These are phyloP conservation scores for Adansonia grandidieri DNA, from an alignment of 441 rosid species.

Conservation along the genomic window DNA sequence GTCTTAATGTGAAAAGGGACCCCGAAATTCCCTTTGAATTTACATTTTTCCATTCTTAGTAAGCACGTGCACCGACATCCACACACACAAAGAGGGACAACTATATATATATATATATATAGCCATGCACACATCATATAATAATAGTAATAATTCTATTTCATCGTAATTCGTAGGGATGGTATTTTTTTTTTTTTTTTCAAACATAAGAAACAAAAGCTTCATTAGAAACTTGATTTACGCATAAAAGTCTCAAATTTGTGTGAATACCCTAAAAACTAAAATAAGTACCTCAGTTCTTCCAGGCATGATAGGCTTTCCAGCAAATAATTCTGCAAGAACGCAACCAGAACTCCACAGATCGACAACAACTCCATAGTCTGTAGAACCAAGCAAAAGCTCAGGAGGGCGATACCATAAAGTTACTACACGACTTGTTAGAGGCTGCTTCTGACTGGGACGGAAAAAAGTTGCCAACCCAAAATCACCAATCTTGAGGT, in stretches of 20 bases:
- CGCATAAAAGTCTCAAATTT: background rate
- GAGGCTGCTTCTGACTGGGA: constrained; percentile 61
- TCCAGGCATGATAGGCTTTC: constrained; percentile 91
- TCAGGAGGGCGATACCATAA: constrained; percentile 93
- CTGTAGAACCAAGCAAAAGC: constrained; percentile 82
- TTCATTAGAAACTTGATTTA: background rate
- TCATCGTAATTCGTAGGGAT: background rate
- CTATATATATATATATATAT: background rate
- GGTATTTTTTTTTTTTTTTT: background rate
- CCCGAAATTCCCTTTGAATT: background rate
- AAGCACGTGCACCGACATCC: background rate
- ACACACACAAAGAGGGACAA: background rate
- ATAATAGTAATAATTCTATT: background rate
- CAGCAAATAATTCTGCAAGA: constrained; percentile 79
- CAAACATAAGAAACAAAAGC: background rate
- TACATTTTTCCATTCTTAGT: background rate
- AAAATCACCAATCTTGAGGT: constrained; percentile 87
- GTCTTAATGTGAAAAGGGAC: background rate
- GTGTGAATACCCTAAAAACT: background rate
- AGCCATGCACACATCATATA: background rate
- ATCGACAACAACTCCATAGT: constrained; percentile 76
- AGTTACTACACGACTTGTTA: constrained; percentile 87
- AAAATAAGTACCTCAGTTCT: constrained; percentile 71
- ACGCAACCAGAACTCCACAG: constrained; percentile 91
- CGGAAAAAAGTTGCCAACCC: constrained; percentile 70